Base-by-base conservation (phyloP, 2,329 filamentous ascomycete genomes). In the Claviceps pazoutovae region DNA sequence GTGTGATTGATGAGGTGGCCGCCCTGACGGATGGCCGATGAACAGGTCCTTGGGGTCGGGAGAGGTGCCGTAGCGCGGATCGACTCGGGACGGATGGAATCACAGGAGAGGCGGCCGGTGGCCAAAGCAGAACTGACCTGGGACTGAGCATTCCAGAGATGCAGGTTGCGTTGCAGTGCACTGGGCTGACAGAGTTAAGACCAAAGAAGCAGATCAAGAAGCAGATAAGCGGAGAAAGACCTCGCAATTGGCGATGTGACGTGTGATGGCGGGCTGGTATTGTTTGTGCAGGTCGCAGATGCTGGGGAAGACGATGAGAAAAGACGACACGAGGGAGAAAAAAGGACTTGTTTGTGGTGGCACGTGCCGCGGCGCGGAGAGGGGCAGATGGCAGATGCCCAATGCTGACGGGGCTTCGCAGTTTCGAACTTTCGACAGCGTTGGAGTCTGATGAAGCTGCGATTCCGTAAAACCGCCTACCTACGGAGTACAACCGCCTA, bases 1-100 rank as follows among this genome's bases (percentile, higher is more conserved):
- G 11, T 30, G n/a, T 9, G 11, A 3, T 16, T 41, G 30, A 30
- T 39, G 49, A 43, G 23, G 44, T 52, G 53, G 53, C 53, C 53
- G 46, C 14, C 49, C 46, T 53, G 51, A 38, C 50, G 45, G 53
- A 50, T 52, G 50, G 53, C 53, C 53, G 53, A 53, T 8, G 48
- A 50, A 43, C 43, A 48, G 53, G 53, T 54, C 34, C 14, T 42
- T n/a, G 48, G 16, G 23, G 39, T 54, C 51, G 48, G 51, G n/a
- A 53, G 23, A 17, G 38, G 38, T 52, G 38, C 45, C 50, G 50
- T 53, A 44, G 47, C 53, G 50, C 51, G 39, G 48, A 45, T 36
- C 17, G 44, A 41, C 39, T 46, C 8, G 17, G 47, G 47, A 38
- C 9, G 26, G 30, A 51, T 26, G 45, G 51, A 49, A 30, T 47